phyloP scores from a whole-genome alignment of 345 rosid genomes.

The Atalantia buxifolia region DNA sequence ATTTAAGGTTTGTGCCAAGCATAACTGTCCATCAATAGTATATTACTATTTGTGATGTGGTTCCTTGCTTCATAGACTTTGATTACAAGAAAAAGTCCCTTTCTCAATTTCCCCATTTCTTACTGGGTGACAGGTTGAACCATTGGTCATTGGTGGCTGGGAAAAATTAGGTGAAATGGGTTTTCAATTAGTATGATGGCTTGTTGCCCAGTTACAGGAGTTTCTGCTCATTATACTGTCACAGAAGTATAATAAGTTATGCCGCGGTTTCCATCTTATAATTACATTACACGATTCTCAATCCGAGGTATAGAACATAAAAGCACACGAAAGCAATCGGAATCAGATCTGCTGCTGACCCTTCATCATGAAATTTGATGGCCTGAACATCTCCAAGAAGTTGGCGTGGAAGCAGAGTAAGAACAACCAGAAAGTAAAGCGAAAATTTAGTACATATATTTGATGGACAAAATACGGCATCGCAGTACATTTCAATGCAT shows the following conservation, averaged over 20 bases:
- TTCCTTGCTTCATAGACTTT: slow-evolving; percentile 17
- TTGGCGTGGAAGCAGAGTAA: background rate
- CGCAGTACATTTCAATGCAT: background rate
- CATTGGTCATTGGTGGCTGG: too few species aligned
- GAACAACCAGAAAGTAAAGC: background rate
- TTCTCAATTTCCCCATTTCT: background rate
- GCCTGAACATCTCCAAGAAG: background rate
- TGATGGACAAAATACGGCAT: background rate
- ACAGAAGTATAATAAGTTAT: background rate
- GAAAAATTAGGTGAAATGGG: slow-evolving; percentile 24
- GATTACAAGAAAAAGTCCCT: slow-evolving; percentile 24
- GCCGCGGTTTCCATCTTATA: background rate
- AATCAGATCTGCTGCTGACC: background rate
- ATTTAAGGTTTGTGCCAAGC: slow-evolving; percentile 13
- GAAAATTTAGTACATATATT: background rate
- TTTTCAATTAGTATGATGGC: background rate
- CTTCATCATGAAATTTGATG: background rate
- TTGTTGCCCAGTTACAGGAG: background rate
- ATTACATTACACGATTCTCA: background rate
- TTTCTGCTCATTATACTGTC: background rate
- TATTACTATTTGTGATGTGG: background rate
- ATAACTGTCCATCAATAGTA: slow-evolving; percentile 1
- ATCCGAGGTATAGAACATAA: background rate
- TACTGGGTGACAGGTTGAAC: too few species aligned
- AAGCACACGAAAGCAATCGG: too few species aligned